Evolutionary conservation across 768 basidiomycete genomes (phyloP), one percentile per base, ranked within the genome.

Genomic region (Coprinopsis strossmayeri): DNA sequence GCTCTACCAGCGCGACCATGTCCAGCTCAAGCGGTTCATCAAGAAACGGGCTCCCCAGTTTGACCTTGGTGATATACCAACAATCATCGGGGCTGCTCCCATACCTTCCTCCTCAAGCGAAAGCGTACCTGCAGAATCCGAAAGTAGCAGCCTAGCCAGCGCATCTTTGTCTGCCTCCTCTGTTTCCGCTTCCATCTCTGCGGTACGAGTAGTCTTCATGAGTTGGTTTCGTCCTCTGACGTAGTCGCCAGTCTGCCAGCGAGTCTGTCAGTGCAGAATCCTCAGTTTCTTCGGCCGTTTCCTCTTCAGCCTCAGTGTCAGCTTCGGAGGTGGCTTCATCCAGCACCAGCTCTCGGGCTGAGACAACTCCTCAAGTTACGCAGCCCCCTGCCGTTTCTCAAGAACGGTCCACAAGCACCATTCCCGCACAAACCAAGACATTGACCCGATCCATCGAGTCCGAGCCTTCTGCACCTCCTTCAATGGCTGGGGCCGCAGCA

Each of bases 21-120:
- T 57, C 44, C 68, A 68, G 57, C 65, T 81, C 58, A 78, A 79
- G 58, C 83, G 87, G 58, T 65, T 90, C 62, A 61, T 89, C 55
- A 85, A 73, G 68, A 87, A 84, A 61, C 83, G 87, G 30, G 60
- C 68, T 3, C 69, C 75, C 1, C 51, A 57, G 23, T 49, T 51
- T 53, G 18, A 17, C 49, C 43, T 30, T 55, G n/a, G n/a, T n/a
- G n/a, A n/a, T n/a, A n/a, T n/a, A n/a, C 43, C 49, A 20, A 53
- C 62, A 42, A 60, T 69, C 51, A 64, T 62, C 50, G 71, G 68
- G 52, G 70, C 66, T 34, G 57, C 61, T 30, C 57, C 61, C 18
- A 59, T 66, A 49, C 59, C 59, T 50, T 40, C 42, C 24, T 57
- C 3, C 45, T 34, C 47, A 44, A 59, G 50, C 18, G 48, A 10